Conservation (phyloP, 495 filamentous ascomycete species). For the Penicillium samsonianum region DNA sequence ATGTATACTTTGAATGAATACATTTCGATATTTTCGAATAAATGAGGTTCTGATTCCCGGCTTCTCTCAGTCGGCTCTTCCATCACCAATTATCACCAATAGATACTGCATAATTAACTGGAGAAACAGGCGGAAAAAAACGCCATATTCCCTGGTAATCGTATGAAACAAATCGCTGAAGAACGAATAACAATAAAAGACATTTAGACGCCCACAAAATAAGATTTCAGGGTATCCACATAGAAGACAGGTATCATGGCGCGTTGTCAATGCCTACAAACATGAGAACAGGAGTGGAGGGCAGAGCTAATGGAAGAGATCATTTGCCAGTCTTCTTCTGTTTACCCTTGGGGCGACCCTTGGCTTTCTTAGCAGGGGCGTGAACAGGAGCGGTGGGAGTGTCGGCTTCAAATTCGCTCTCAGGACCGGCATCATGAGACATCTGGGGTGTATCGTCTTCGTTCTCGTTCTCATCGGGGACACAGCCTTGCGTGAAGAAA, state of each 20-base stretch:
- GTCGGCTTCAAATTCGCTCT: conserved; percentile 33
- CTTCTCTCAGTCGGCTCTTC: not conserved
- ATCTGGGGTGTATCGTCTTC: conserved; percentile 20
- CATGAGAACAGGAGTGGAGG: conserved; percentile 7
- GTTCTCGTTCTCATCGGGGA: conserved; percentile 37
- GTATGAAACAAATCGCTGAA: conserved; percentile 31
- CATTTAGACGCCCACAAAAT: conserved; percentile 4
- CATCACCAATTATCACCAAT: conserved; percentile 19
- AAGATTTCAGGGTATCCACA: conserved; percentile 11
- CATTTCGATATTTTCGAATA: conserved; percentile 2
- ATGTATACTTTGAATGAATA: not conserved
- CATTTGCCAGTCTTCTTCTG: conserved; percentile 40
- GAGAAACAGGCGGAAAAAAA: conserved; percentile 17
- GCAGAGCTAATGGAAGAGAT: not conserved
- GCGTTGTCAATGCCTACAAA: conserved; percentile 18
- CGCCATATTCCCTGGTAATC: conserved; percentile 24
- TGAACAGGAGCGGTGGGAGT: conserved; percentile 13
- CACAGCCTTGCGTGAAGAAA: conserved; percentile 84
- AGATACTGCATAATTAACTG: conserved; percentile 13
- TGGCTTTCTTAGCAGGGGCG: conserved; percentile 23
- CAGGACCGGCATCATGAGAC: conserved; percentile 28
- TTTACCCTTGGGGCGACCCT: conserved; percentile 45
- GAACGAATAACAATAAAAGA: conserved; percentile 19
- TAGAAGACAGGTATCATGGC: conserved; percentile 26
- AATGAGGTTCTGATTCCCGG: conserved; percentile 3